A percentile compares a stretch with the other conserved stretches of the same genome.
Evolutionary conservation across 371 early-diverging fungal genomes (phyloP).

Genomic region (Dentiscutata heterogama): DNA sequence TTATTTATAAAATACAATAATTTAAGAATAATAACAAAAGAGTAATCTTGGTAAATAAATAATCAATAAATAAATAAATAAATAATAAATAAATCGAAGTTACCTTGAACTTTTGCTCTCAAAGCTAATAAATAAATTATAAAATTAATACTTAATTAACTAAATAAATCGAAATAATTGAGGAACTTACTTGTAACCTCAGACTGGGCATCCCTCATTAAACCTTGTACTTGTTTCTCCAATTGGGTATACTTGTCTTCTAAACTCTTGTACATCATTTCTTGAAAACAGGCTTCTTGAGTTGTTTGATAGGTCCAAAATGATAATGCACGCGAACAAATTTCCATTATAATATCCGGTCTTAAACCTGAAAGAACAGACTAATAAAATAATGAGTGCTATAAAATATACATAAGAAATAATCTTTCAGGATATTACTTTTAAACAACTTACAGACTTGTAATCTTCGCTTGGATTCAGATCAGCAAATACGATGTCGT

Average conservation of each 20-base stretch:
- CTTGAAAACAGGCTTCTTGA: slow-evolving; percentile 72
- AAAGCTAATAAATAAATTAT: slow-evolving; percentile 41
- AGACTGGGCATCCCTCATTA: slow-evolving; percentile 62
- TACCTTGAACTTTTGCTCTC: slow-evolving; percentile 49
- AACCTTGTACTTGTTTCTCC: slow-evolving; percentile 61
- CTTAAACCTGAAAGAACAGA: slow-evolving; percentile 80
- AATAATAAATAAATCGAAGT: background rate
- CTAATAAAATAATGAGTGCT: slow-evolving; percentile 56
- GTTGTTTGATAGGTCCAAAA: slow-evolving; percentile 82
- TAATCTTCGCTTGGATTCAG: slow-evolving; percentile 81
- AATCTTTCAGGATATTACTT: background rate
- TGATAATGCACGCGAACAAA: slow-evolving; percentile 75
- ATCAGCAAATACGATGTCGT: slow-evolving; percentile 74
- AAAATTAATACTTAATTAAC: background rate
- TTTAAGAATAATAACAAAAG: background rate
- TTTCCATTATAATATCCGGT: slow-evolving; percentile 81
- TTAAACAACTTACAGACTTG: slow-evolving; percentile 61
- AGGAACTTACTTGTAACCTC: slow-evolving; percentile 62
- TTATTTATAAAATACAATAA: slow-evolving; percentile 25
- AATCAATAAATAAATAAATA: background rate
- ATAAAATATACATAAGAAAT: slow-evolving; percentile 34
- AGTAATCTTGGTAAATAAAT: background rate
- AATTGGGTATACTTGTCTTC: slow-evolving; percentile 60
- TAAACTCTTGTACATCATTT: slow-evolving; percentile 64
- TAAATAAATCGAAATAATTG: background rate